Evolutionary conservation across 2,329 filamentous ascomycete species (phyloP).

Genomic region (Albophoma yamanashiensis): DNA sequence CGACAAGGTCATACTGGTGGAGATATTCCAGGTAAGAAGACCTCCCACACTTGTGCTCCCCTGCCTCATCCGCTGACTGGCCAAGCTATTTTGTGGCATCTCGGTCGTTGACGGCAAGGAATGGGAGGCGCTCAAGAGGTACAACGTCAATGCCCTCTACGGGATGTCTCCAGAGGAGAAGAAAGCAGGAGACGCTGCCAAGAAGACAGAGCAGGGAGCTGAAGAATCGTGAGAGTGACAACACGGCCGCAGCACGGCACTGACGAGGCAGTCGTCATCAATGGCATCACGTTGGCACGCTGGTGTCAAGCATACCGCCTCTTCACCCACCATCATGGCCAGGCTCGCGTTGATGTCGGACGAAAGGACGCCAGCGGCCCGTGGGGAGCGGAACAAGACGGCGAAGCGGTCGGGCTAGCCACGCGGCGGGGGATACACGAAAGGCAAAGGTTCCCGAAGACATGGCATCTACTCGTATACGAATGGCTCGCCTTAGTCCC

Average conservation of each 20-base stretch:
- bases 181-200: neutral
- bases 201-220: neutral
- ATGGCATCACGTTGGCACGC: neutral
- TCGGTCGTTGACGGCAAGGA: slow-evolving; percentile 61
- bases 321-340: neutral
- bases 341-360: neutral
- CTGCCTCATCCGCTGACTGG: neutral
- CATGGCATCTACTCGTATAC: neutral
- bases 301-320: neutral
- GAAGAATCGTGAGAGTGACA: neutral
- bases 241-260: neutral
- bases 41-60: neutral
- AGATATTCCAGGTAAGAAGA: slow-evolving; percentile 61
- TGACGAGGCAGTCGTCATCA: neutral
- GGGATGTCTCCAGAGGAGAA: slow-evolving; percentile 13
- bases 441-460: neutral
- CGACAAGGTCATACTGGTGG: slow-evolving; percentile 68
- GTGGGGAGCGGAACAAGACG: neutral
- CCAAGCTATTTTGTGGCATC: slow-evolving; percentile 65
- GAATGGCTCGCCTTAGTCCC: neutral
- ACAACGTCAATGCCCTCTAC: slow-evolving; percentile 69
- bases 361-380: neutral
- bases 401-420: neutral
- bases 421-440: neutral
- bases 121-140: slow-evolving; percentile 65